Base-by-base conservation (phyloP, 2,329 filamentous ascomycete genomes). In the Lecanicillium sp. region DNA sequence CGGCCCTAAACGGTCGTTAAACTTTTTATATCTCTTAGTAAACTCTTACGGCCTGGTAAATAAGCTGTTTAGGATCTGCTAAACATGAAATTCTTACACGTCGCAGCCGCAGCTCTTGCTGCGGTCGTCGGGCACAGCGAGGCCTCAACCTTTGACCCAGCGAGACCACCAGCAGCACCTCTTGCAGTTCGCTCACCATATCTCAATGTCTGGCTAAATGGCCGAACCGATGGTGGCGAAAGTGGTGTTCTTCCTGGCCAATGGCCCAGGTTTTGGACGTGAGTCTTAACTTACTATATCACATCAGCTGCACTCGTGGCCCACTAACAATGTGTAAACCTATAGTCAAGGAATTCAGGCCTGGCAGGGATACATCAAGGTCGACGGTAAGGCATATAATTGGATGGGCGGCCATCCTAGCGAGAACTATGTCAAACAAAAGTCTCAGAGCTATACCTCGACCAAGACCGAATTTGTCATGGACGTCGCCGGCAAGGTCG, bases 161-260 rank as follows among this genome's bases (percentile, higher is more conserved):
- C 75, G 27, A 69, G 78, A 6, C 80, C 81, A 30, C 82, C 82
- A 13, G 71, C 82, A 2, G 67, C 84, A 19, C 84, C 85, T 11
- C 59, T 90, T 25, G 83, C 83, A 31, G 84, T 89, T 32, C 78
- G 76, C 45, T 82, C 78, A 9, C 85, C 85, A 0, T 90, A 89
- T 48, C 60, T 89, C 13, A 86, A 75, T 53, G 74, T 78, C 12
- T 86, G 82, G 80, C 66, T 82, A 30, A 61, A 73, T 41, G 78
- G 71, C 9, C 79, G 78, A 2, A 73, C 64, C 19, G 68, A 78
- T 53, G 75, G 71, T 16, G 72, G 74, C 9, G 75, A 80, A 51
- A 78, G 78, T 25, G 80, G 80, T 2, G 73, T 81, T 43, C 67
- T 88, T 20, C 73, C 82, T 0, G 81, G 82, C 3, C 59, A 77